Evolutionary conservation across 306 rosid genomes (phyloP).

Genomic region (Lathyrus tuberosus): DNA sequence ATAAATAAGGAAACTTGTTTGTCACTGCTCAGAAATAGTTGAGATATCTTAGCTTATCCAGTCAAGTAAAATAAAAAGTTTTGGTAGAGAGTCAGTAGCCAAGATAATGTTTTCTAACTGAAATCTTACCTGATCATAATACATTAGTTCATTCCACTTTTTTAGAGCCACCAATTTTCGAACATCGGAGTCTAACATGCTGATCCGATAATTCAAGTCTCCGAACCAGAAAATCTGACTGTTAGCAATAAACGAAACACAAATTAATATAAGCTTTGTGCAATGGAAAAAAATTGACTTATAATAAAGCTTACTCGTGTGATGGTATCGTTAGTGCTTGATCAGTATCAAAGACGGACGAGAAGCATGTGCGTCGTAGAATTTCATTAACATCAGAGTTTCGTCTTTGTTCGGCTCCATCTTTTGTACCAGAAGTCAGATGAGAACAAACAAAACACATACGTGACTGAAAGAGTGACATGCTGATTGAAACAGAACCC

Average conservation of each 20-base stretch:
- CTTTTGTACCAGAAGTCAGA: conserved; percentile 91
- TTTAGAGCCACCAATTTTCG: conserved; percentile 66
- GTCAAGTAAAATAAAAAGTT: neutral
- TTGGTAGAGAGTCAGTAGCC: conserved; percentile 2
- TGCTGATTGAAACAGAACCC: conserved; percentile 96
- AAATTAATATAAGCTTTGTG: conserved; percentile 27
- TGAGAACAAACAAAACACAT: conserved; percentile 97
- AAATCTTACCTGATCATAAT: conserved; percentile 75
- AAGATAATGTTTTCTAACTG: conserved; percentile 2
- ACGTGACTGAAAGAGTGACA: conserved; percentile 90
- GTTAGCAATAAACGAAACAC: conserved; percentile 45
- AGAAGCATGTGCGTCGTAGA: conserved; percentile 76
- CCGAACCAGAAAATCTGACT: conserved; percentile 98
- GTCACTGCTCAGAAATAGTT: neutral
- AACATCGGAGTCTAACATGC: conserved; percentile 60
- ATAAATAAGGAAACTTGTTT: conserved; percentile 5
- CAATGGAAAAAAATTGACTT: neutral
- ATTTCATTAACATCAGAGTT: conserved; percentile 86
- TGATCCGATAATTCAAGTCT: conserved; percentile 92
- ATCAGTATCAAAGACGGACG: conserved; percentile 69
- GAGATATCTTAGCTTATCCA: neutral
- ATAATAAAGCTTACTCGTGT: conserved; percentile 73
- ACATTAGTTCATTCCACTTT: conserved; percentile 77
- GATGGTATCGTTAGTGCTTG: conserved; percentile 85
- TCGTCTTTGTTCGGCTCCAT: conserved; percentile 80